phyloP scores from a whole-genome alignment of 345 rosid species.

The Eucalyptus pauciflora region DNA sequence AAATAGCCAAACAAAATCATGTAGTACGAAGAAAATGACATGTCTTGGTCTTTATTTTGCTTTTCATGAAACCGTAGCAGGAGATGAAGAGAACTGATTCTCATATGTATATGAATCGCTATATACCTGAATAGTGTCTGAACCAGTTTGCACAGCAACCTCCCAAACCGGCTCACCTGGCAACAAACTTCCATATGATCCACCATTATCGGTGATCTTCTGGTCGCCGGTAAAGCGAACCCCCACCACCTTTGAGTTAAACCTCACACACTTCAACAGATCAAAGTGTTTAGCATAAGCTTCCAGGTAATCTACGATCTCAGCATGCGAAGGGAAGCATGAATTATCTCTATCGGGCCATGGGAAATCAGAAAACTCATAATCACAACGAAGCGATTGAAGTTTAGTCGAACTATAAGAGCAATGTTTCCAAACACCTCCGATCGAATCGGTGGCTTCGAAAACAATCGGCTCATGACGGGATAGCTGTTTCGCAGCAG shows the following conservation, averaged over 20 bases:
- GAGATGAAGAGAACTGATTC: not conserved
- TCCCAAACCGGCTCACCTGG: constrained; percentile 76
- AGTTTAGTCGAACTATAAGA: constrained; percentile 69
- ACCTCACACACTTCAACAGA: constrained; percentile 42
- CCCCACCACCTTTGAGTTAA: constrained; percentile 65
- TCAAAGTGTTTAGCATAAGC: constrained; percentile 67
- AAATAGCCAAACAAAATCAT: not conserved
- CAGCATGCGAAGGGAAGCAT: constrained; percentile 49
- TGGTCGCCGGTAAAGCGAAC: constrained; percentile 39
- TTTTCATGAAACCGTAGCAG: not conserved
- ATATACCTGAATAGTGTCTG: constrained; percentile 50
- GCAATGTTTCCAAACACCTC: constrained; percentile 91
- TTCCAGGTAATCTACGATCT: constrained; percentile 63
- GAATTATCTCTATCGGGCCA: constrained; percentile 74
- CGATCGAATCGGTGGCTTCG: constrained; percentile 68
- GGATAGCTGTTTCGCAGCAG: constrained; percentile 66
- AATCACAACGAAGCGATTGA: constrained; percentile 56
- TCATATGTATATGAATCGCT: not conserved
- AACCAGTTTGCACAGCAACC: constrained; percentile 49
- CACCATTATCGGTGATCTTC: not conserved
- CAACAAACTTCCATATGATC: constrained; percentile 23
- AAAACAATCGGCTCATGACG: constrained; percentile 54
- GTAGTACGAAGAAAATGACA: not conserved
- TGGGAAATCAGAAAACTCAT: constrained; percentile 82
- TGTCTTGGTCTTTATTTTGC: not conserved